A percentile compares a stretch with the other conserved stretches of the same genome.
These are phyloP conservation scores for Solanum bulbocastanum DNA, from an alignment of 257 asterid genomes.

Conservation along the genomic window DNA sequence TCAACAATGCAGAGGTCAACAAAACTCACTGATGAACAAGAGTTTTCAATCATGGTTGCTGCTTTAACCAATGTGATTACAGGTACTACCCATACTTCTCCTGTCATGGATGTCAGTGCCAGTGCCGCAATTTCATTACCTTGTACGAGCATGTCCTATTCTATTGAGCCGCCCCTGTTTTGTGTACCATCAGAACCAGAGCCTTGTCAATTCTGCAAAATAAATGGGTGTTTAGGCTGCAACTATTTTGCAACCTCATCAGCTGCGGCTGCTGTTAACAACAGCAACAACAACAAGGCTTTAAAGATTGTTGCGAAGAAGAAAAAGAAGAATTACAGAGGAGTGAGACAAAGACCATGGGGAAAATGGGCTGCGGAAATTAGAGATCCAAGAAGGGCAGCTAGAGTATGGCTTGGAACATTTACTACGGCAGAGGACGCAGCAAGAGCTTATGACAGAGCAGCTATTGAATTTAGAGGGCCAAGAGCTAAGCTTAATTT, in stretches of 20 bases:
- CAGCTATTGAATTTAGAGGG: slow-evolving; percentile 78
- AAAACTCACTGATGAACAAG: slow-evolving; percentile 36
- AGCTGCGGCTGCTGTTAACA: neutral
- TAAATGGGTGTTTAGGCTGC: slow-evolving; percentile 67
- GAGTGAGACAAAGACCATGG: slow-evolving; percentile 91
- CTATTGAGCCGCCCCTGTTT: slow-evolving; percentile 2
- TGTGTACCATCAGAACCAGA: slow-evolving; percentile 24
- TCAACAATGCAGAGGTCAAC: slow-evolving; percentile 41
- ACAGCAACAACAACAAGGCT: neutral
- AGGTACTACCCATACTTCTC: slow-evolving; percentile 1
- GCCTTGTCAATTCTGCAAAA: slow-evolving; percentile 49
- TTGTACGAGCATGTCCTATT: neutral
- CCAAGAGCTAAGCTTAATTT: slow-evolving; percentile 82
- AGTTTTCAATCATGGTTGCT: slow-evolving; percentile 52
- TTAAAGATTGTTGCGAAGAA: neutral
- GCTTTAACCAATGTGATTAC: slow-evolving; percentile 52
- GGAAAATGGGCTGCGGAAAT: slow-evolving; percentile 96
- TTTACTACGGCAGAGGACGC: slow-evolving; percentile 74
- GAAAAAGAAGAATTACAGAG: slow-evolving; percentile 75
- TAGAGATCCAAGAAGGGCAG: slow-evolving; percentile 65
- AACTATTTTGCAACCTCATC: slow-evolving; percentile 26
- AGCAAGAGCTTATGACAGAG: slow-evolving; percentile 70
- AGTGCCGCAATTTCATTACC: neutral
- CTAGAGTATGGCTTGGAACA: slow-evolving; percentile 90
- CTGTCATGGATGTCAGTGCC: neutral